These are phyloP conservation scores for Cystofilobasidium capitatum DNA, from an alignment of 768 basidiomycete species.

Conservation along the genomic window DNA sequence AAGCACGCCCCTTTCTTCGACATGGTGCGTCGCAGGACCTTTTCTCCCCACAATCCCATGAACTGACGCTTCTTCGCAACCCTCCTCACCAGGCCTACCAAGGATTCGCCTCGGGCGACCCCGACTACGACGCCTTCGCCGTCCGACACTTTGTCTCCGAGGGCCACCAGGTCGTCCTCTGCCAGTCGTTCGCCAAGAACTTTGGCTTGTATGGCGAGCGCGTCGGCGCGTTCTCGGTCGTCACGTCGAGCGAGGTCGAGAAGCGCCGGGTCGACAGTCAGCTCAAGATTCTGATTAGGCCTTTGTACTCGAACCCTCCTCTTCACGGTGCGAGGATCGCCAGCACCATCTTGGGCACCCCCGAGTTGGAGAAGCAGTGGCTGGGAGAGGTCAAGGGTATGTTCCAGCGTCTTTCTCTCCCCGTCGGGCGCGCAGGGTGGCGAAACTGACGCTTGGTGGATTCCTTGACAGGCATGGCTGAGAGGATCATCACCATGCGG, in stretches of 20 bases:
- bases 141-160: slow-evolving; percentile 85
- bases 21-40: slow-evolving; percentile 47
- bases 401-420: not conserved
- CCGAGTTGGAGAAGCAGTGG: slow-evolving; percentile 75
- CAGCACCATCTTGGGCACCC: slow-evolving; percentile 65
- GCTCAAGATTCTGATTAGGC: slow-evolving; percentile 86
- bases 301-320: slow-evolving; percentile 98
- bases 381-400: slow-evolving; percentile 65
- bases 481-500: slow-evolving; percentile 87
- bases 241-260: slow-evolving; percentile 39
- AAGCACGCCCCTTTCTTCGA: slow-evolving; percentile 96
- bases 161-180: slow-evolving; percentile 80
- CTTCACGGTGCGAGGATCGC: slow-evolving; percentile 80
- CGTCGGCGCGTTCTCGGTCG: slow-evolving; percentile 87
- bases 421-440: too few species aligned
- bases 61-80: not conserved
- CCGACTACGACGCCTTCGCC: slow-evolving; percentile 82
- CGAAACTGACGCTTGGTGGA: too few species aligned
- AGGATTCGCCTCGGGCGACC: slow-evolving; percentile 93
- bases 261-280: slow-evolving; percentile 84
- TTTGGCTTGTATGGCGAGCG: slow-evolving; percentile 99
- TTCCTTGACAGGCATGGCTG: slow-evolving; percentile 82
- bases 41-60: not conserved
- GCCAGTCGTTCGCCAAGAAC: slow-evolving; percentile 97
- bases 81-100: slow-evolving; percentile 59